Conservation (phyloP, 371 early-diverging fungal genomes). For the Mortierella sp. region DNA sequence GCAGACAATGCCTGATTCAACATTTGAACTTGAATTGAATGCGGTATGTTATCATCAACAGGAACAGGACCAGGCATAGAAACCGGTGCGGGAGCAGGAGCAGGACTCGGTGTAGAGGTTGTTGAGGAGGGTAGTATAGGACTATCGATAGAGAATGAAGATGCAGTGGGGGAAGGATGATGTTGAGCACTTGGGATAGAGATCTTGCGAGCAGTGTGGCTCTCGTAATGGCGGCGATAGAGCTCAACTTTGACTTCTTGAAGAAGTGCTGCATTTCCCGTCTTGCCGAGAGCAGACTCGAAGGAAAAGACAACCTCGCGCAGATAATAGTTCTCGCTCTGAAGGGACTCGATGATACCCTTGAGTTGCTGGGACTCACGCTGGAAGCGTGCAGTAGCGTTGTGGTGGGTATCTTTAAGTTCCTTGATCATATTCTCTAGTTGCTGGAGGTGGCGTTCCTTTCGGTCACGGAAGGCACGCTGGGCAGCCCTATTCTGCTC, state of each 20-base stretch:
- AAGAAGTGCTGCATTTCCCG: slow-evolving; percentile 27
- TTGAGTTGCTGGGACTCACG: slow-evolving; percentile 65
- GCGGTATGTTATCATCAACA: slow-evolving; percentile 46
- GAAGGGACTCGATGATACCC: slow-evolving; percentile 63
- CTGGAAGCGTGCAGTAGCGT: slow-evolving; percentile 51
- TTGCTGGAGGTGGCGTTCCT: slow-evolving; percentile 73
- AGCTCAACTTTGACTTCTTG: slow-evolving; percentile 47
- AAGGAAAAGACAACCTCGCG: slow-evolving; percentile 65
- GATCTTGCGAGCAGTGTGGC: slow-evolving; percentile 35
- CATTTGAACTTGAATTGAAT: slow-evolving; percentile 50
- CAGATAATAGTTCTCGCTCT: slow-evolving; percentile 69
- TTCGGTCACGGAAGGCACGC: slow-evolving; percentile 83
- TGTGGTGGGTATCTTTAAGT: slow-evolving; percentile 67
- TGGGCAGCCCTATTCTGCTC: slow-evolving; percentile 88
- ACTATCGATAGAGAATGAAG: slow-evolving; percentile 22
- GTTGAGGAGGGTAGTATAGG: slow-evolving; percentile 1
- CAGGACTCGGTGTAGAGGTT: background rate
- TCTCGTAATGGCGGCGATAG: slow-evolving; percentile 46
- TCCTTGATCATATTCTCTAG: slow-evolving; percentile 74
- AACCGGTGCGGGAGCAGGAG: slow-evolving; percentile 10
- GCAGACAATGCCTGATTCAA: slow-evolving; percentile 49
- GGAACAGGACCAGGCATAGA: slow-evolving; percentile 40
- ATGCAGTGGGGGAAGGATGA: slow-evolving; percentile 23
- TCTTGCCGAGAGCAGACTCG: slow-evolving; percentile 59
- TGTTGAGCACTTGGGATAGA: slow-evolving; percentile 22